Conservation (phyloP, 177 flowering plant genomes). For the Telopea speciosissima region DNA sequence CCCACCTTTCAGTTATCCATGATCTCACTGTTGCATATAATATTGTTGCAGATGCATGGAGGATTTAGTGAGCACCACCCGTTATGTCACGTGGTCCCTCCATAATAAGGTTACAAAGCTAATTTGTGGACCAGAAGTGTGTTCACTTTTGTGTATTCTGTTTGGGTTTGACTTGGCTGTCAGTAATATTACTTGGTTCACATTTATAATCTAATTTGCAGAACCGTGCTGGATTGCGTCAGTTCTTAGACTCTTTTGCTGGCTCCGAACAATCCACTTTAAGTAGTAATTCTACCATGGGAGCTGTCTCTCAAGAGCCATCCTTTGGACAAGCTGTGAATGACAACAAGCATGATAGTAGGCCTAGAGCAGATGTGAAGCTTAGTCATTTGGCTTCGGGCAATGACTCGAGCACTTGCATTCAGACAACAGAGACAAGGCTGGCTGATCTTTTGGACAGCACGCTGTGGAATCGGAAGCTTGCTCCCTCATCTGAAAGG, state of each 20-base stretch:
- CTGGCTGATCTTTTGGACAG: conserved; percentile 88
- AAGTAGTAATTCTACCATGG: conserved; percentile 26
- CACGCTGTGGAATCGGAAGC: conserved; percentile 93
- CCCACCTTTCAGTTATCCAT: neutral
- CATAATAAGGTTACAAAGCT: conserved; percentile 69
- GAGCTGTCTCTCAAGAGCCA: conserved; percentile 45
- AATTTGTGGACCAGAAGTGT: neutral
- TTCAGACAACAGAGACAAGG: conserved; percentile 73
- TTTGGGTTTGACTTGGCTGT: neutral
- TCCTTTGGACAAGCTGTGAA: conserved; percentile 32
- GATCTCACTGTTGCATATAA: neutral
- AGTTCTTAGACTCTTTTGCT: conserved; percentile 86
- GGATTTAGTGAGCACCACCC: conserved; percentile 83
- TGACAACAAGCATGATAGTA: conserved; percentile 56
- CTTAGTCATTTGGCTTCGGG: conserved; percentile 65
- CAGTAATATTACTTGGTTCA: neutral
- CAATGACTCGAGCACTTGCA: conserved; percentile 37
- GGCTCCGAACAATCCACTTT: conserved; percentile 55
- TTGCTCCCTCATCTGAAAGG: conserved; percentile 97
- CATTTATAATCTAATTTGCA: conserved; percentile 27
- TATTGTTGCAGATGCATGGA: conserved; percentile 73
- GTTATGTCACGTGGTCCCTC: conserved; percentile 91
- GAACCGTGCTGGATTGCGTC: conserved; percentile 95
- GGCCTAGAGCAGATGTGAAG: conserved; percentile 59
- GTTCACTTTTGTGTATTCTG: neutral